A percentile compares a stretch with the other conserved stretches of the same genome.
Conservation (phyloP, 2,329 filamentous ascomycete species). For the Lecanicillium sp. region DNA sequence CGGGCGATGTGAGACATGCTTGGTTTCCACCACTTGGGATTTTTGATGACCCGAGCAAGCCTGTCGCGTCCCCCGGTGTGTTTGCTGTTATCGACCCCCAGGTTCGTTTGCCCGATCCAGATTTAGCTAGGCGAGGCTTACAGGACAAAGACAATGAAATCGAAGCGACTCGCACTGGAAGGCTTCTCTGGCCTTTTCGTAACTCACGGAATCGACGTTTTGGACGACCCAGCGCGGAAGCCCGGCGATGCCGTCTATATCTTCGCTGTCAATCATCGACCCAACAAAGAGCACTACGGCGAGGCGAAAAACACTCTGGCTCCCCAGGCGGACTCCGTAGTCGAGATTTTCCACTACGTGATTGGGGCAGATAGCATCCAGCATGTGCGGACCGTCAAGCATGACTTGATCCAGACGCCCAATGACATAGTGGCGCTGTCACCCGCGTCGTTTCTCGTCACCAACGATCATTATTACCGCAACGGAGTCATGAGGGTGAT, state of each 20-base stretch:
- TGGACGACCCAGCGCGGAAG: constrained; percentile 38
- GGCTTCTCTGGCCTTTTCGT: constrained; percentile 48
- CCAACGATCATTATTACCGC: constrained; percentile 53
- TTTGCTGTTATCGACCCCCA: constrained; percentile 49
- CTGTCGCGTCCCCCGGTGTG: constrained; percentile 32
- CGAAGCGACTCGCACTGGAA: constrained; percentile 40
- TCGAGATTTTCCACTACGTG: constrained; percentile 53
- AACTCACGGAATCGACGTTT: constrained; percentile 56
- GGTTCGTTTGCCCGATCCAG: constrained; percentile 27
- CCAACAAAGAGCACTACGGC: constrained; percentile 36
- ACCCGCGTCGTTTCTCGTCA: constrained; percentile 47
- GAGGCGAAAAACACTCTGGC: constrained; percentile 19
- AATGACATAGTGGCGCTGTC: constrained; percentile 50
- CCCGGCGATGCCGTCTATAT: constrained; percentile 45
- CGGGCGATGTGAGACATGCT: constrained; percentile 31
- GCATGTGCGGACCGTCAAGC: constrained; percentile 47
- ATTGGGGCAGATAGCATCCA: constrained; percentile 34
- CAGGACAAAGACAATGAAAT: constrained; percentile 35
- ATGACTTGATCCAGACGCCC: constrained; percentile 49
- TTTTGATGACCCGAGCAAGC: constrained; percentile 35
- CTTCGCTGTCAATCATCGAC: constrained; percentile 54
- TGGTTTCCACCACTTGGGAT: constrained; percentile 48
- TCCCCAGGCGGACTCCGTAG: constrained; percentile 41
- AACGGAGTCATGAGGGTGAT: constrained; percentile 40
- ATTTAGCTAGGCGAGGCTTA: too few species aligned